Evolutionary conservation across 2,329 filamentous ascomycete genomes (phyloP).

Genomic region (Phialophora expanda): DNA sequence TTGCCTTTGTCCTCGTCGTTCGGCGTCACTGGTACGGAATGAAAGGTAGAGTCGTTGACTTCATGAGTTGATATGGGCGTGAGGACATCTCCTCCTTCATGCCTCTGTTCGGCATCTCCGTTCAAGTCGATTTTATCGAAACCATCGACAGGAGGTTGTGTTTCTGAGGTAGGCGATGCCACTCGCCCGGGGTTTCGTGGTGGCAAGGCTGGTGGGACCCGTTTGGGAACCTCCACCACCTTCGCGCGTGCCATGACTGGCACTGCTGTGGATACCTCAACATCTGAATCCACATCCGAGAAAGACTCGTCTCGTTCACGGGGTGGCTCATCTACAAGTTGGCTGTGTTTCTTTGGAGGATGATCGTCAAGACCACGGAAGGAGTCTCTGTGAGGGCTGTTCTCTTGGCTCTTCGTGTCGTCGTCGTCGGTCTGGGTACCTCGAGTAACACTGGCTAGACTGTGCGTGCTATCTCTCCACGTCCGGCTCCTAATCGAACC

Average conservation of each 20-base stretch:
- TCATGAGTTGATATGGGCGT: constrained; percentile 27
- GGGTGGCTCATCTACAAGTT: constrained; percentile 26
- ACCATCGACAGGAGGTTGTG: constrained; percentile 37
- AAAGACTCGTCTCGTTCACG: constrained; percentile 28
- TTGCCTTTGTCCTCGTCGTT: constrained; percentile 31
- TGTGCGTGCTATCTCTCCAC: constrained; percentile 69
- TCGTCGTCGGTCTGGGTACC: constrained; percentile 71
- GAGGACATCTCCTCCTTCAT: constrained; percentile 17
- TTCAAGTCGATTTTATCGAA: constrained; percentile 46
- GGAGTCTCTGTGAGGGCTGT: constrained; percentile 44
- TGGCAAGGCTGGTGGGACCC: constrained; percentile 77
- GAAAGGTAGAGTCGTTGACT: constrained; percentile 31
- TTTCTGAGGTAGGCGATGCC: constrained; percentile 41
- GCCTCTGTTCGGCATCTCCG: constrained; percentile 35
- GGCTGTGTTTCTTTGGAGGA: constrained; percentile 32
- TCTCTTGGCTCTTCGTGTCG: constrained; percentile 62
- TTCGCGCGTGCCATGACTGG: constrained; percentile 76
- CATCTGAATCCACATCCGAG: constrained; percentile 40
- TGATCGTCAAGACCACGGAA: constrained; percentile 15
- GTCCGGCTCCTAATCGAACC: constrained; percentile 71
- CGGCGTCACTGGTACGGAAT: constrained; percentile 36
- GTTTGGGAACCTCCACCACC: constrained; percentile 83
- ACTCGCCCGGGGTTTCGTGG: constrained; percentile 67
- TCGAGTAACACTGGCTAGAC: constrained; percentile 65
- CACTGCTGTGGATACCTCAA: constrained; percentile 63